Percentiles rank a stretch among this genome's conserved stretches.
phyloP scores from a whole-genome alignment of 306 rosid species.

The Citrullus colocynthis region DNA sequence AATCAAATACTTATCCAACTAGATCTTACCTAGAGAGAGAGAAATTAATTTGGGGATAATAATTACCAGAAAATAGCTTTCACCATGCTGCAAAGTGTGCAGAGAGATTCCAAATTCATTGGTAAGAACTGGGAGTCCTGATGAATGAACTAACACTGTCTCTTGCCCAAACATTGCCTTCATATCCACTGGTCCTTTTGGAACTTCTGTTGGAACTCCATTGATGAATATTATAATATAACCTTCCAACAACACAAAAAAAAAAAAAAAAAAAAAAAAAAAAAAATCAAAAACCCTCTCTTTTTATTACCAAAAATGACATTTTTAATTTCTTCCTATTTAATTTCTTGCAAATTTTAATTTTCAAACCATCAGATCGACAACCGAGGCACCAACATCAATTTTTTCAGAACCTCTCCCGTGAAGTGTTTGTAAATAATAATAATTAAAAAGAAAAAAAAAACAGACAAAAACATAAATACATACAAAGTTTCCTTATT shows the following conservation, averaged over 20 bases:
- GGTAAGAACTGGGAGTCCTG: constrained; percentile 56
- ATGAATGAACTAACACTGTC: constrained; percentile 55
- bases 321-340: not conserved
- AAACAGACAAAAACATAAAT: not conserved
- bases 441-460: too few relatives aligned
- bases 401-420: not conserved
- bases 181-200: constrained; percentile 52
- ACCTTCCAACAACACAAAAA: constrained; percentile 17
- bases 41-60: not conserved
- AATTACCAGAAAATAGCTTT: constrained; percentile 75
- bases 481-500: not conserved
- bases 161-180: constrained; percentile 61
- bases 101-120: constrained; percentile 62
- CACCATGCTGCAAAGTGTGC: constrained; percentile 63
- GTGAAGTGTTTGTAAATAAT: not conserved
- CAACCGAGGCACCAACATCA: not conserved
- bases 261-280: not conserved
- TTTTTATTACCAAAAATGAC: not conserved
- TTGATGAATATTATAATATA: constrained; percentile 63
- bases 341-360: not conserved
- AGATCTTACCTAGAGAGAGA: not conserved
- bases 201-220: constrained; percentile 65
- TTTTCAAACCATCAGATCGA: not conserved
- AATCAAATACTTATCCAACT: too few relatives aligned
- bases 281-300: not conserved